Conservation (phyloP, 2,329 filamentous ascomycete species). For the Pezicula radicicola region DNA sequence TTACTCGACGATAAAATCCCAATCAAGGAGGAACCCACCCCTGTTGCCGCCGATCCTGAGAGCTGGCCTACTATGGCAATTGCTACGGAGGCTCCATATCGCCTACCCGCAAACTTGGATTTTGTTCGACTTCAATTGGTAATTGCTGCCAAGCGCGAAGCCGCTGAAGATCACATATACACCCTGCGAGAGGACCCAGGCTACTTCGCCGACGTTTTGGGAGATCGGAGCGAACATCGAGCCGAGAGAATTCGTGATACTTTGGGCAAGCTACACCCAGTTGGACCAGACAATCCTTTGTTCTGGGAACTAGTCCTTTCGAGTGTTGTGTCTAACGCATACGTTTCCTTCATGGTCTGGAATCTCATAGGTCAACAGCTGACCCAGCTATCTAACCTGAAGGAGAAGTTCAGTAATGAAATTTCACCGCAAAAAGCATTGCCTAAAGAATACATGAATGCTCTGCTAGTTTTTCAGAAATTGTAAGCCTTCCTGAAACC, state of each 20-base stretch:
- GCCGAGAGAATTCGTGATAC: constrained; percentile 40
- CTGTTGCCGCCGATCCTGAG: constrained; percentile 28
- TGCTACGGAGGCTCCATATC: constrained; percentile 50
- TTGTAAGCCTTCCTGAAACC: not conserved
- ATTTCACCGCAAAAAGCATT: constrained; percentile 31
- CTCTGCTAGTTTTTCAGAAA: constrained; percentile 36
- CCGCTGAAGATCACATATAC: constrained; percentile 52
- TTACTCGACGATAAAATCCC: constrained; percentile 23
- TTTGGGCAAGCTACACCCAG: constrained; percentile 21
- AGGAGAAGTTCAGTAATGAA: constrained; percentile 26
- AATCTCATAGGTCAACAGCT: constrained; percentile 17
- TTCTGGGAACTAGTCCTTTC: constrained; percentile 40
- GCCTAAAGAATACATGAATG: constrained; percentile 35
- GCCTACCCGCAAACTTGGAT: constrained; percentile 43
- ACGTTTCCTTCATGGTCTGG: constrained; percentile 14
- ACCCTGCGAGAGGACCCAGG: constrained; percentile 54
- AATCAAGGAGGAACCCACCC: constrained; percentile 35
- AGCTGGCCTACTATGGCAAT: constrained; percentile 36
- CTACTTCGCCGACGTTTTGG: constrained; percentile 47
- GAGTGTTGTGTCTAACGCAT: constrained; percentile 29
- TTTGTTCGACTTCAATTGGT: constrained; percentile 41
- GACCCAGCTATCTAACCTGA: constrained; percentile 22
- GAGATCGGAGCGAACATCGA: constrained; percentile 44
- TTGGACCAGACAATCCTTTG: constrained; percentile 8
- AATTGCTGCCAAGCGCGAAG: constrained; percentile 36